These are phyloP conservation scores for Monsonia emarginata DNA, from an alignment of 441 rosid species.

Conservation along the genomic window DNA sequence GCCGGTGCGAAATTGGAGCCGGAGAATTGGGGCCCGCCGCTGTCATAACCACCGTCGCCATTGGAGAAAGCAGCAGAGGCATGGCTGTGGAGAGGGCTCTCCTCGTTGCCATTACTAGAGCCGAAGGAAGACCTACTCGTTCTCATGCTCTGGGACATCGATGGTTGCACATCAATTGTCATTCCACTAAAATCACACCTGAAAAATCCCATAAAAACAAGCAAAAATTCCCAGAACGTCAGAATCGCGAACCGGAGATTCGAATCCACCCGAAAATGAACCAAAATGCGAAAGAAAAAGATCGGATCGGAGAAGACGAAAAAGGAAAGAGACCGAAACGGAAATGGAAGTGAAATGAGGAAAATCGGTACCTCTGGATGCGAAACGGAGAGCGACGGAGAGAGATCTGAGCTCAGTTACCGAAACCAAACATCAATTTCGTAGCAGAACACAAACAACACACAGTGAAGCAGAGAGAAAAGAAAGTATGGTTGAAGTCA, in stretches of 20 bases:
- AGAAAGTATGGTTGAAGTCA: constrained; percentile 10
- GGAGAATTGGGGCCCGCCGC: constrained; percentile 39
- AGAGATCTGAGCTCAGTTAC: neutral
- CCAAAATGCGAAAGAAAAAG: neutral
- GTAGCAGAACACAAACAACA: neutral
- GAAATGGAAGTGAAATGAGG: neutral
- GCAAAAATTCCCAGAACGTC: neutral
- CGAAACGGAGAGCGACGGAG: neutral
- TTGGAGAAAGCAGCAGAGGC: constrained; percentile 37
- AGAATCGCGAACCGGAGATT: neutral
- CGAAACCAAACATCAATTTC: constrained; percentile 1
- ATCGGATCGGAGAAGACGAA: neutral
- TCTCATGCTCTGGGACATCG: constrained; percentile 45
- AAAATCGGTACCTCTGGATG: neutral
- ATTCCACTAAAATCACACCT: constrained; percentile 19
- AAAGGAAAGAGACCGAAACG: neutral
- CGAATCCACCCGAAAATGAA: constrained; percentile 2
- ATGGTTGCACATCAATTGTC: constrained; percentile 27
- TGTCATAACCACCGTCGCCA: constrained; percentile 59
- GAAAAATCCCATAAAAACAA: neutral
- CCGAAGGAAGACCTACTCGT: constrained; percentile 41
- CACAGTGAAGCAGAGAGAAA: neutral
- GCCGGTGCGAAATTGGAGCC: constrained; percentile 34
- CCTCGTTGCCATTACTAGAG: constrained; percentile 36
- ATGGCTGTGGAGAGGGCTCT: constrained; percentile 27